Evolutionary conservation across 1,139 yeast genomes (phyloP), one percentile per base, ranked within the genome.

Genomic region (Debaryomyces udenii): DNA sequence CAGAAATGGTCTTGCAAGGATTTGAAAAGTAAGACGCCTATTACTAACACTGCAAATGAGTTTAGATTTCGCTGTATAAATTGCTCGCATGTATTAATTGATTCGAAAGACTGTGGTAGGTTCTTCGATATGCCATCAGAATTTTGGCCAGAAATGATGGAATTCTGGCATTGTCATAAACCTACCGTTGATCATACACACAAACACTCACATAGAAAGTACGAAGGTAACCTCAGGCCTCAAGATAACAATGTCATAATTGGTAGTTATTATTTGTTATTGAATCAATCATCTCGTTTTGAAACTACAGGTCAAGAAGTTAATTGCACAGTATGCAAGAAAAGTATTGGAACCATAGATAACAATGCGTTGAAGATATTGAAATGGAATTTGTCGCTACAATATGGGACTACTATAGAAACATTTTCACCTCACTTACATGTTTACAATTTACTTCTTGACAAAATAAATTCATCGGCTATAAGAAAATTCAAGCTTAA

Each of bases 131-230:
- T 91, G 83, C 99, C 99, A 0, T 86, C 96, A 1, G 97, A 90
- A 53, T 71, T 81, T 41, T 93, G 99, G 99, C 80, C 86, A 9
- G 99, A 93, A 57, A 70, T 93, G 77, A 86, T 93, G 96, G 98
- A 93, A 46, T 86, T 86, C 50, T 93, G 99, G 99, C 98, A 93
- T 60, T 93, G 99, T 57, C 98, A 93, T 59, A 90, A 90, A 57
- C 98, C 99, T 16, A 60, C 66, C 28, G 57, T 64, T 16, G 44
- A 46, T 6, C 37, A 41, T n/a, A 41, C 36, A 11, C 46, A 43
- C 16, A 46, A 36, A 23, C 39, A 38, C 27, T 36, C 41, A 16
- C 46, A 43, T 6, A 64, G 63, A 35, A 50, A 57, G 36, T 70
- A 69, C 50, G 51, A 58, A 29, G 68, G 69, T 11, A 57, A 63